Conservation (phyloP, 257 asterid genomes). For the Nicotiana obtusifolia region DNA sequence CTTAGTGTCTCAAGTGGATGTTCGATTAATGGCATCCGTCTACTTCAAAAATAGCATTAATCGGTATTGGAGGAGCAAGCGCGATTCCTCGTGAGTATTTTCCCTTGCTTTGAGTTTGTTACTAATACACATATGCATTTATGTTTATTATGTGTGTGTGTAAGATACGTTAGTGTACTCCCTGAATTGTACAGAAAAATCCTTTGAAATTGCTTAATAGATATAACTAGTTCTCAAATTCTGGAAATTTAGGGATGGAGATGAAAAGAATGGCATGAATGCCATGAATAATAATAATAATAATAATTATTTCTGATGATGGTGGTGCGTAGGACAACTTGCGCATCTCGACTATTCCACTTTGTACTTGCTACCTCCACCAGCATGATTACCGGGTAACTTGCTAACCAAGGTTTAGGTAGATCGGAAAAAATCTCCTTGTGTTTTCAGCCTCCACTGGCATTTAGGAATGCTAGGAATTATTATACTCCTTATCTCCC, state of each 20-base stretch:
- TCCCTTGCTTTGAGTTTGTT: not conserved
- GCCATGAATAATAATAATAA: no score
- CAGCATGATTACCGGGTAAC: no score
- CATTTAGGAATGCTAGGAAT: not conserved
- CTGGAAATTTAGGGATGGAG: not conserved
- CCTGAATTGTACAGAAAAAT: not conserved
- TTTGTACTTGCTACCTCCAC: no score
- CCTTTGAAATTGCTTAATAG: not conserved
- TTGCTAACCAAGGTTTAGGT: no score
- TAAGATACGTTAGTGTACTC: not conserved
- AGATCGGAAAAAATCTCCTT: no score
- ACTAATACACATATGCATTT: not conserved
- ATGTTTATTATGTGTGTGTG: not conserved
- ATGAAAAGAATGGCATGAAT: not conserved
- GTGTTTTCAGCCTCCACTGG: no score
- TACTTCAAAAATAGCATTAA: constrained; percentile 77
- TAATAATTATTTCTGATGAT: no score
- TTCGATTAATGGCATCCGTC: constrained; percentile 87
- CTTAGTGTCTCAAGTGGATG: constrained; percentile 58
- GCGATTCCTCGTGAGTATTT: constrained; percentile 63
- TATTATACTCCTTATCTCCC: not conserved
- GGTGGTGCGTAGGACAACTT: no score
- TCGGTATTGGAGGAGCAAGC: constrained; percentile 87
- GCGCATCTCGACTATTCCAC: no score
- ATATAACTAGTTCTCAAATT: not conserved